Evolutionary conservation across 306 rosid genomes (phyloP), one percentile per base, ranked within the genome.

Genomic region (Cucumis cinereus): DNA sequence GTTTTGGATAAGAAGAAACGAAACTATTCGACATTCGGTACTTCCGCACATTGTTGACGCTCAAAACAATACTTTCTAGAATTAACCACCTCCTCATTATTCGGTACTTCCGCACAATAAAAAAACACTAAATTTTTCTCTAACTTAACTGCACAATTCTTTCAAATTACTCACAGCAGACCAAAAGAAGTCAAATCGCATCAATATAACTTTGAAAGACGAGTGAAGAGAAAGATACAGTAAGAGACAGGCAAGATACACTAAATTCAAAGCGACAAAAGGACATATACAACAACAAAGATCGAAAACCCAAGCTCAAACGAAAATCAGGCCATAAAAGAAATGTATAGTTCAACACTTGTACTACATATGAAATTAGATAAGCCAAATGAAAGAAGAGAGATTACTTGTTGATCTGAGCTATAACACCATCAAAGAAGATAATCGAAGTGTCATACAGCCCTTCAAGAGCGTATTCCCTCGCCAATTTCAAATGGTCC

Each of bases 331-430:
- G 17, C 0, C 15, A 57, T 22, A 33, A 13, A 69, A 66, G 17
- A 11, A 43, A 66, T 33, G 13, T 20, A 10, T 6, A 66, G 73
- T 67, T 67, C 20, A 3, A 30, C 35, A 30, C 35, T 30, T 2
- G n/a, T 20, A 23, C 52, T 38, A 49, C n/a, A 22, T 11, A 67
- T 40, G 28, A 70, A 68, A 41, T 43, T 41, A 16, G 55, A 22
- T 20, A 68, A 20, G 53, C 14, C 15, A 64, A 24, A 35, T 19
- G 20, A 0, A 10, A n/a, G 17, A 72, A 49, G 35, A 33, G 53
- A 66, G 50, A 47, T 66, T 85, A 94, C 99, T 89, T 95, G 90
- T 95, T 95, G 89, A 95, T 90, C 90, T 95, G 99, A n/a, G 99
- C 92, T 78, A 95, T 72, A 59, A 96, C 97, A 4, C 99, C 99